Base-by-base conservation (phyloP, 139 green algal genomes). In the Micromonas pusilla region DNA sequence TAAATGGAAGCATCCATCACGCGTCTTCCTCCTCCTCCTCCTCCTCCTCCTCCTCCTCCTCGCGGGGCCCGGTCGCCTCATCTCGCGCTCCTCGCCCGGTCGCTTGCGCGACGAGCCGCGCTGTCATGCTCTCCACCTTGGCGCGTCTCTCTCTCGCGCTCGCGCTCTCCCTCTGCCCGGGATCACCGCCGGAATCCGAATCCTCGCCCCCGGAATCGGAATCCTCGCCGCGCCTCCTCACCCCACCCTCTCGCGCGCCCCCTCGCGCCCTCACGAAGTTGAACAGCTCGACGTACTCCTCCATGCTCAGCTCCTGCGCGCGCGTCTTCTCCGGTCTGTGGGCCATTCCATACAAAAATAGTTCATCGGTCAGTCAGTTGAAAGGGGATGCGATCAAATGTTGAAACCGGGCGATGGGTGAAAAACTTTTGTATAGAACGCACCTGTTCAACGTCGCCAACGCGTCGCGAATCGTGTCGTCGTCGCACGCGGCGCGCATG, bases 231-330 rank as follows among this genome's bases (percentile, higher is more conserved):
- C 9, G n/a, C n/a, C 45, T n/a, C n/a, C n/a, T n/a, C n/a, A n/a
- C n/a, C n/a, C n/a, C n/a, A n/a, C 5, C 60, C 26, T 16, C 21
- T 30, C 9, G 60, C 60, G 4, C 60, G 21, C 9, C 60, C 25
- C 60, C 25, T 16, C 30, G 26, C 36, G 23, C 25, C 36, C 68
- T 34, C 9, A 75, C 37, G 31, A 75, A 75, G 30, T 75, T 75
- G 37, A 75, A 75, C 4, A 75, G 38, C 23, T 33, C 21, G 68
- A 75, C 68, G 37, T 75, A 75, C 25, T 75, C 68, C 25, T 75
- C 68, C 68, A 75, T 75, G 1, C 21, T 63, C 68, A 75, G 30
- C 53, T 75, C 37, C 53, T 75, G 68, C 37, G 68, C 34, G 25
- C 68, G 68, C 36, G 53, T 32, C 30, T 75, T 75, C 1, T 62